Percentiles rank a stretch among this genome's conserved stretches.
Evolutionary conservation across 1,284 basidiomycete species (phyloP).

Genomic region (Marasmius sp.): DNA sequence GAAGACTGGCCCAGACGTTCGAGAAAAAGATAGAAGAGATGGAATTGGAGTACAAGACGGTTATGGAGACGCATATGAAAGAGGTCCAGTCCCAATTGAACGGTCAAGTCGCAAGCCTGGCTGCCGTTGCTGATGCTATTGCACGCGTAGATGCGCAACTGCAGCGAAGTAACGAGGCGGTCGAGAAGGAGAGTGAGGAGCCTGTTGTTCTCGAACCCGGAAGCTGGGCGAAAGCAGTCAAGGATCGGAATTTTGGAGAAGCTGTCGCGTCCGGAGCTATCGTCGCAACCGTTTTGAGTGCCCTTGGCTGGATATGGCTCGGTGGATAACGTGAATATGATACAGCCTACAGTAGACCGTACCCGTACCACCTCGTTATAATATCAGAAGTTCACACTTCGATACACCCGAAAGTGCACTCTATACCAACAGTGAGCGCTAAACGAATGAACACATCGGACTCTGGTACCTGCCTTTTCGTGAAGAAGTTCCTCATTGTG

Average conservation of each 20-base stretch:
- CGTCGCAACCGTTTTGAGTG: constrained; percentile 12
- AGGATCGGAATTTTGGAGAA: constrained; percentile 14
- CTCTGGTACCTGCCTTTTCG: constrained; percentile 48
- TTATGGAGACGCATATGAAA: constrained; percentile 46
- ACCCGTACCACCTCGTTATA: background rate
- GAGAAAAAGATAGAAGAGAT: constrained; percentile 83
- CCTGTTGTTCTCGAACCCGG: constrained; percentile 2
- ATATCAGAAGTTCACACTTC: constrained; percentile 31
- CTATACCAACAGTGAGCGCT: constrained; percentile 21
- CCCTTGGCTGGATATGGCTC: constrained; percentile 14
- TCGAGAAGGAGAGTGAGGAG: background rate
- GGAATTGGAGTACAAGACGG: constrained; percentile 52
- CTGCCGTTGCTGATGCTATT: constrained; percentile 5
- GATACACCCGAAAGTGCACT: constrained; percentile 49
- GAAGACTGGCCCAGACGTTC: constrained; percentile 80
- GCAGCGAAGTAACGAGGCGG: constrained; percentile 4
- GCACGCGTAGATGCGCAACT: constrained; percentile 5
- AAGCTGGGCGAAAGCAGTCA: constrained; percentile 12
- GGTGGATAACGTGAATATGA: constrained; percentile 8
- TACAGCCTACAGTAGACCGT: too few relatives aligned
- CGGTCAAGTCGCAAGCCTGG: constrained; percentile 38
- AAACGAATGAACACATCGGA: background rate
- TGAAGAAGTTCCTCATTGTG: constrained; percentile 48
- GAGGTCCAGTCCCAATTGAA: constrained; percentile 51
- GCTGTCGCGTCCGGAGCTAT: constrained; percentile 13